A percentile compares a stretch with the other conserved stretches of the same genome.
These are phyloP conservation scores for Tephrocybe sp. DNA, from an alignment of 768 basidiomycete species.

Conservation along the genomic window DNA sequence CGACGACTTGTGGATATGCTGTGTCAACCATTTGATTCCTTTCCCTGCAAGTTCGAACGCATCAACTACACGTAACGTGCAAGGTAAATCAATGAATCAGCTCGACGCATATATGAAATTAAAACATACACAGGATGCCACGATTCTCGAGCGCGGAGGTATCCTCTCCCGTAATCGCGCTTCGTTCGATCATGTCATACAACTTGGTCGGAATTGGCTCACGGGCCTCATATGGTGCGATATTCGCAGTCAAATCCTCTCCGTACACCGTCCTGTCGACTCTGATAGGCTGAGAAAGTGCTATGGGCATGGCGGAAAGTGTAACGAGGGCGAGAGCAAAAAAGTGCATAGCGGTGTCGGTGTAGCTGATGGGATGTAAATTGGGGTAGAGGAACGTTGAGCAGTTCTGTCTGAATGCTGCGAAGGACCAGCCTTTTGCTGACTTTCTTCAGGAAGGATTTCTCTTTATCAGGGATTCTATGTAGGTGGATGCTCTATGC, in stretches of 20 bases:
- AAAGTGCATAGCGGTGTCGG: background rate
- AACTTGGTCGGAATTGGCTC: background rate
- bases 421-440: no score
- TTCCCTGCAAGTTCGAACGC: no score
- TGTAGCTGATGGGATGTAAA: background rate
- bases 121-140: background rate
- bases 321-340: background rate
- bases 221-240: background rate
- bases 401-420: no score
- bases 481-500: no score
- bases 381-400: background rate
- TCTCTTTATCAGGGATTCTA: no score
- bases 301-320: background rate
- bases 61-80: no score
- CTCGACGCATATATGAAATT: no score
- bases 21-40: no score
- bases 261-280: background rate
- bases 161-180: background rate
- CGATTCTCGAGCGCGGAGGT: background rate
- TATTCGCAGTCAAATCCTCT: background rate
- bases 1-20: no score
- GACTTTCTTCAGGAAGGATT: no score
- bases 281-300: background rate
- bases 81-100: no score
- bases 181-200: background rate